Base-by-base conservation (phyloP, 2,329 filamentous ascomycete genomes). In the Parascedosporium putredinis region DNA sequence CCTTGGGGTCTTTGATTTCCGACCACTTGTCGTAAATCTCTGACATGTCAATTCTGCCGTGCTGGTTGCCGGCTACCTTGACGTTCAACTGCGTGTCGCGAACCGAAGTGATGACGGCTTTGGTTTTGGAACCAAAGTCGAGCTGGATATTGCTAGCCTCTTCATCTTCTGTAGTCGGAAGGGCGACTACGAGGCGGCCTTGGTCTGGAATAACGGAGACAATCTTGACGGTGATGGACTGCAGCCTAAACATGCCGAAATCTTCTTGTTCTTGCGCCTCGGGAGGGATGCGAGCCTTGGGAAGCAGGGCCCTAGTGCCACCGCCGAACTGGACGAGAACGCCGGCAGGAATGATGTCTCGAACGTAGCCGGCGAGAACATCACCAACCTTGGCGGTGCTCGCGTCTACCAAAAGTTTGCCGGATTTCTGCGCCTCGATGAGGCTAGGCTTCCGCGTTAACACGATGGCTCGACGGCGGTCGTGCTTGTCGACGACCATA, bases 41-140 rank as follows among this genome's bases (percentile, higher is more conserved):
- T 1, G 93, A 94, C 5, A 93, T 79, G 60, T 96, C 91, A 52
- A 98, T 83, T 16, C 93, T 87, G n/a, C 91, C 93, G 62, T 94
- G 87, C 7, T 95, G 75, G 55, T 89, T 88, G 14, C 66, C 57
- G 31, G 55, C 64, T 47, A 97, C 75, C 56, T 86, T 80, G 5
- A 98, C 88, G 57, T 97, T 97, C 50, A 97, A 72, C 63, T 98
- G 93, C 0, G 91, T 96, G 45, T 84, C 83, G 66, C 95, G 95
- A 60, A 96, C 72, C 0, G 88, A 88, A n/a, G 79, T 78, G 42
- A 98, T 79, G 57, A 77, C 84, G 34, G 86, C 91, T 61, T 86
- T 88, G 6, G 83, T 81, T 44, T 85, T 63, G 55, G 76, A 84
- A 49, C 91, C 91, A 25, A 88, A 72, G 1, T 72, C 71, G 45